A percentile compares a stretch with the other conserved stretches of the same genome.
Conservation (phyloP, 306 rosid genomes). For the Prosopis cineraria region DNA sequence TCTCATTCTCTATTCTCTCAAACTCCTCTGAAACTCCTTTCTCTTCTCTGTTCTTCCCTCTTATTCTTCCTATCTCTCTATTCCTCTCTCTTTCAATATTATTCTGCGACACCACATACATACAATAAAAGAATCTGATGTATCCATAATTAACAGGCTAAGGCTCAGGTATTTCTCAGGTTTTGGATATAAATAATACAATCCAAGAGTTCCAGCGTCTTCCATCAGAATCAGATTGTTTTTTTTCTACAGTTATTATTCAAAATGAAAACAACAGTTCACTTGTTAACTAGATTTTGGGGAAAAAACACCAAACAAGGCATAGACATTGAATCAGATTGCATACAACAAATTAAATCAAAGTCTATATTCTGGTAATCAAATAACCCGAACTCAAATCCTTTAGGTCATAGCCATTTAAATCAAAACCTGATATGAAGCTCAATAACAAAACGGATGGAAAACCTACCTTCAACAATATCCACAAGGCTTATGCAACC, state of each 20-base stretch:
- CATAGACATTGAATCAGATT: neutral
- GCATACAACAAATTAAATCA: neutral
- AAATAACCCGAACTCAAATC: neutral
- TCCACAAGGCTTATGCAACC: slow-evolving; percentile 86
- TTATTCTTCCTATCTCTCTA: no score
- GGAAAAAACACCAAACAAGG: slow-evolving; percentile 3
- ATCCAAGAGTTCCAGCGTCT: neutral
- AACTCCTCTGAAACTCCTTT: no score
- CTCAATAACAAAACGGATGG: slow-evolving; percentile 1
- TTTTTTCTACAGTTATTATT: neutral
- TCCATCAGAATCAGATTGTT: neutral
- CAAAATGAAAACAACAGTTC: neutral
- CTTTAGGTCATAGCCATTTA: slow-evolving; percentile 17
- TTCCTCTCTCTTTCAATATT: no score
- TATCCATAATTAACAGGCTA: neutral
- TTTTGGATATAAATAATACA: neutral
- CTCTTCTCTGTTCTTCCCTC: no score
- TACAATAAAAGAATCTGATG: neutral
- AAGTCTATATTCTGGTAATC: neutral
- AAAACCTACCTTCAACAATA: slow-evolving; percentile 81
- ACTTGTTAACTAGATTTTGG: neutral
- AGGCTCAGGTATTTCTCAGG: neutral
- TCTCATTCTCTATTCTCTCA: no score
- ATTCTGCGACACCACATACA: no score
- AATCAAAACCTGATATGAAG: slow-evolving; percentile 7